Conservation (phyloP, 2,329 filamentous ascomycete species). For the Lasiodiplodia hormozganensis region DNA sequence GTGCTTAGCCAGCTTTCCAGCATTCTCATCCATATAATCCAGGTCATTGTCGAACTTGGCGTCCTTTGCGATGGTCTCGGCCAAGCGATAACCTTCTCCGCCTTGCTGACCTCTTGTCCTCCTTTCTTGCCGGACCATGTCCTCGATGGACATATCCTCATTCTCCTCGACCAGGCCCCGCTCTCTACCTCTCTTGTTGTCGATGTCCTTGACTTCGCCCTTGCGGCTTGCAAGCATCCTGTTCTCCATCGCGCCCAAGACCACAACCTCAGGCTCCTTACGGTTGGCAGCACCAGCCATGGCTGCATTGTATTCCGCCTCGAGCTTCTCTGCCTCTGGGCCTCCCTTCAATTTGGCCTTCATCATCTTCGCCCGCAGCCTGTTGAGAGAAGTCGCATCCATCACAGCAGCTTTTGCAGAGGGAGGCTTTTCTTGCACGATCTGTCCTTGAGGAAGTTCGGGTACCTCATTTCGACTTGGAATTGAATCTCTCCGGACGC, state of each 20-base stretch:
- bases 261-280: slow-evolving; percentile 72
- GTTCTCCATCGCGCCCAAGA: slow-evolving; percentile 87
- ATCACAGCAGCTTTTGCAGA: slow-evolving; percentile 60
- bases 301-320: slow-evolving; percentile 83
- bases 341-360: slow-evolving; percentile 87
- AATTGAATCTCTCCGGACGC: slow-evolving; percentile 50
- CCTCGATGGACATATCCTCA: slow-evolving; percentile 93
- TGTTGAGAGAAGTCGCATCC: slow-evolving; percentile 83
- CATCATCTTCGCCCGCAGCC: slow-evolving; percentile 92
- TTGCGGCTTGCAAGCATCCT: slow-evolving; percentile 79
- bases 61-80: slow-evolving; percentile 94
- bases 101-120: slow-evolving; percentile 79
- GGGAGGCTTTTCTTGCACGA: slow-evolving; percentile 63
- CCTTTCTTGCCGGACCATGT: slow-evolving; percentile 95
- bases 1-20: slow-evolving; percentile 82
- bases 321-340: slow-evolving; percentile 76
- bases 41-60: slow-evolving; percentile 88
- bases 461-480: slow-evolving; percentile 31
- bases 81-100: slow-evolving; percentile 81
- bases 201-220: slow-evolving; percentile 77
- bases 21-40: slow-evolving; percentile 98
- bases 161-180: slow-evolving; percentile 88
- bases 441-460: slow-evolving; percentile 59
- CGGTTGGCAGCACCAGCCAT: slow-evolving; percentile 62
- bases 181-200: slow-evolving; percentile 82